Conservation (phyloP, 2,329 filamentous ascomycete genomes). For the Stagonosporopsis chrysanthemi region DNA sequence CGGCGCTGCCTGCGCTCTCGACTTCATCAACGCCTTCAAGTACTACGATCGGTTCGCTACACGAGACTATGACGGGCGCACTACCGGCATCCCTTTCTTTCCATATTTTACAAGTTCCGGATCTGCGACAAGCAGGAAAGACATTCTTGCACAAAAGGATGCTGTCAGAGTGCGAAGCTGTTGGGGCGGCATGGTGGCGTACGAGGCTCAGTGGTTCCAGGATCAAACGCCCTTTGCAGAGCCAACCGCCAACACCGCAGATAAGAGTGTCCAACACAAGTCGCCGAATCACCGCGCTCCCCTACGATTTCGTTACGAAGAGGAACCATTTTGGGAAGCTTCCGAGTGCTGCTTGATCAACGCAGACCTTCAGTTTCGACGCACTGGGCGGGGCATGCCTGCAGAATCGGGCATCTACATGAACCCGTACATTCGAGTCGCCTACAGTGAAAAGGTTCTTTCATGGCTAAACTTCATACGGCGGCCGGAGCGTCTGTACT, state of each 20-base stretch:
- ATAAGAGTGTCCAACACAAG: conserved; percentile 21
- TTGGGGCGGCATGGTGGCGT: conserved; percentile 79
- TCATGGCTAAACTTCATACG: conserved; percentile 66
- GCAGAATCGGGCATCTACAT: conserved; percentile 69
- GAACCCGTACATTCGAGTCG: conserved; percentile 77
- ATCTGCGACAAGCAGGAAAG: conserved; percentile 61
- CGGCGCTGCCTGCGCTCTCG: conserved; percentile 73
- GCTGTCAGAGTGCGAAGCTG: conserved; percentile 75
- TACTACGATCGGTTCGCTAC: conserved; percentile 80
- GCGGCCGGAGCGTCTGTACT: conserved; percentile 71
- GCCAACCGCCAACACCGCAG: conserved; percentile 23
- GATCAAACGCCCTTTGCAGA: conserved; percentile 30
- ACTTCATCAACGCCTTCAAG: conserved; percentile 71
- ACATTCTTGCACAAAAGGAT: conserved; percentile 67
- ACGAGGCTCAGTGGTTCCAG: conserved; percentile 68
- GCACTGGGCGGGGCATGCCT: conserved; percentile 48
- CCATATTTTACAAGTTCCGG: conserved; percentile 69
- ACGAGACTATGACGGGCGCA: conserved; percentile 70
- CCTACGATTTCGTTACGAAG: conserved; percentile 54
- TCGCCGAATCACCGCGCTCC: conserved; percentile 43
- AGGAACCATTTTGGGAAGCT: conserved; percentile 55
- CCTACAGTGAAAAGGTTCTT: conserved; percentile 67
- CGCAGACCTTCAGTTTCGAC: conserved; percentile 52
- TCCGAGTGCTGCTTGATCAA: conserved; percentile 60
- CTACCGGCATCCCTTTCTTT: conserved; percentile 70